These are phyloP conservation scores for Calonectria leucothoes DNA, from an alignment of 2,329 filamentous ascomycete species.

Conservation along the genomic window DNA sequence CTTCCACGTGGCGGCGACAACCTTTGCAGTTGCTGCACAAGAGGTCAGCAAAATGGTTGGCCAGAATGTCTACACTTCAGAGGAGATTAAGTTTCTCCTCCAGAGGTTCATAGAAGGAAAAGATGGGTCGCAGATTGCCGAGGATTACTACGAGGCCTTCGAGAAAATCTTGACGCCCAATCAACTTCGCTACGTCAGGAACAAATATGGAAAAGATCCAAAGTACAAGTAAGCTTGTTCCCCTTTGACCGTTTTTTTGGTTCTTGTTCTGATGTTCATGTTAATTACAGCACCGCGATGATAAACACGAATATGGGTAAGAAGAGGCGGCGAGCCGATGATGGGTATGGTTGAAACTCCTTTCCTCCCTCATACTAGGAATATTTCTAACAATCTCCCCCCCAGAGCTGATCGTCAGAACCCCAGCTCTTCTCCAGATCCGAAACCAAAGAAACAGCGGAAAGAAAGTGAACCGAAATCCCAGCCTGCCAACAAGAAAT, in stretches of 20 bases:
- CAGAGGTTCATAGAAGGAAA: constrained; percentile 41
- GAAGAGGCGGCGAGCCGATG: constrained; percentile 10
- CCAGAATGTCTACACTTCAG: constrained; percentile 46
- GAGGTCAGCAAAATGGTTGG: constrained; percentile 45
- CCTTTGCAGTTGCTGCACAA: background rate
- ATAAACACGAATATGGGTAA: constrained; percentile 16
- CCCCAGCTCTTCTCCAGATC: background rate
- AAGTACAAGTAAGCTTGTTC: constrained; percentile 48
- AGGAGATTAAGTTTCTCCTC: constrained; percentile 51
- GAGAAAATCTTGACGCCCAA: constrained; percentile 45
- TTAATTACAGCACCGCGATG: constrained; percentile 24
- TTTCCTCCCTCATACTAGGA: background rate
- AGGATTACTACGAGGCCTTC: constrained; percentile 44
- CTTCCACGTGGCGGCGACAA: background rate
- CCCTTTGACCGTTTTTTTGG: background rate
- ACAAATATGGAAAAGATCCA: constrained; percentile 54
- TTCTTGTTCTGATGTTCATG: background rate
- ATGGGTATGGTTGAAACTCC: constrained; percentile 9
- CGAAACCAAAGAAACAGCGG: background rate
- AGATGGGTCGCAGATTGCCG: constrained; percentile 39
- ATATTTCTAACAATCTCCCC: background rate
- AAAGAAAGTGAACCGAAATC: background rate
- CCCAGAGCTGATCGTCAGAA: background rate
- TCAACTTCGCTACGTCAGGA: constrained; percentile 54
- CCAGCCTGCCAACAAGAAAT: background rate